Conservation (phyloP, 352 stramenopile species). For the Blastocystis sp. region DNA sequence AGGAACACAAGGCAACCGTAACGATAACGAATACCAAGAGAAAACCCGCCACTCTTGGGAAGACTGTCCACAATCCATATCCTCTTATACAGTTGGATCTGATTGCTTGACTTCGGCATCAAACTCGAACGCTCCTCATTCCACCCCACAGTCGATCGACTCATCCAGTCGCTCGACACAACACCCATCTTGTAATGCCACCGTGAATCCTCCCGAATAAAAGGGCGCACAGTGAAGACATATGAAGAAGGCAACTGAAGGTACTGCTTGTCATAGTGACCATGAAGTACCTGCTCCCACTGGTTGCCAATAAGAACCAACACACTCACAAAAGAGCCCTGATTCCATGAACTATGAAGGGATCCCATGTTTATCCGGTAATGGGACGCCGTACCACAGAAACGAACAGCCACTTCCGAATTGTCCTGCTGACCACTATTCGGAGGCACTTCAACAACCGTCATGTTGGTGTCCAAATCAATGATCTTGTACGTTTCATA, state of each 20-base stretch:
- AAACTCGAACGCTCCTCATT: not conserved
- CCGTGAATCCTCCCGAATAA: not conserved
- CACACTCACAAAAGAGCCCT: not conserved
- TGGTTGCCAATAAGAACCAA: not conserved
- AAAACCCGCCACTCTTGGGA: not conserved
- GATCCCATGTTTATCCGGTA: not conserved
- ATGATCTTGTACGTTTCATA: constrained; percentile 4
- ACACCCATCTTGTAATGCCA: constrained; percentile 13
- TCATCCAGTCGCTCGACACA: not conserved
- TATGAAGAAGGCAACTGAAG: not conserved
- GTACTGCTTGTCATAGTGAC: not conserved
- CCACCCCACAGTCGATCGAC: not conserved
- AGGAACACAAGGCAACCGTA: constrained; percentile 47
- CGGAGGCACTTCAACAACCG: not conserved
- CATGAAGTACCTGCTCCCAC: not conserved
- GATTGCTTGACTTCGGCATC: not conserved
- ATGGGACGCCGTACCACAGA: not conserved
- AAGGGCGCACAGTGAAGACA: not conserved
- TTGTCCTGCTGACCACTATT: not conserved
- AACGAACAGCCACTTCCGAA: not conserved
- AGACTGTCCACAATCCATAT: not conserved
- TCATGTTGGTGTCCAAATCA: not conserved
- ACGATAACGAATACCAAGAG: constrained; percentile 5
- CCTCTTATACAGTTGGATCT: constrained; percentile 26
- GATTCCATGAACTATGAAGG: not conserved